phyloP scores from a whole-genome alignment of 257 asterid genomes.

The Phtheirospermum japonicum region DNA sequence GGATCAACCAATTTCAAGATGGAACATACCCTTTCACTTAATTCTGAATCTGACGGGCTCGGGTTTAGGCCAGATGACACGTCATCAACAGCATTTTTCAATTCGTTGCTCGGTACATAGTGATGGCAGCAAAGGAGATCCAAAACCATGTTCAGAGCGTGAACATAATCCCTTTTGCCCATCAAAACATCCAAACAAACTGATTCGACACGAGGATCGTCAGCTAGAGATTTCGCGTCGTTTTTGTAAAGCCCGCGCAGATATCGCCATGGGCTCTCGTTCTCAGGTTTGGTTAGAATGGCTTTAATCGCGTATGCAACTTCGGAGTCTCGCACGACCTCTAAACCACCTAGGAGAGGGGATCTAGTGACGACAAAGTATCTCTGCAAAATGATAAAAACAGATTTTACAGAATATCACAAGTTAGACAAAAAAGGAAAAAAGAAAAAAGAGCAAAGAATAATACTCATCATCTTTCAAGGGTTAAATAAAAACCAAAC shows the following conservation, averaged over 20 bases:
- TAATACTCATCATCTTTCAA: no score
- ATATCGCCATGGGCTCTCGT: constrained; percentile 96
- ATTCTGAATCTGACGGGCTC: constrained; percentile 29
- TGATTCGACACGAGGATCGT: constrained; percentile 67
- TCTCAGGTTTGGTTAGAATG: constrained; percentile 65
- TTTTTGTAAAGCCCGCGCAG: constrained; percentile 77
- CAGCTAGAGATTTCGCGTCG: constrained; percentile 39
- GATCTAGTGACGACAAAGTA: constrained; percentile 75
- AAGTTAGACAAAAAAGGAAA: background rate
- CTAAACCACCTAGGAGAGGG: constrained; percentile 77
- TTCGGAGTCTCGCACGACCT: constrained; percentile 67
- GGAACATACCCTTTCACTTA: constrained; percentile 46
- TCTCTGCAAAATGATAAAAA: constrained; percentile 48
- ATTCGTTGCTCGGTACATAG: constrained; percentile 48
- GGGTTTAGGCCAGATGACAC: constrained; percentile 31
- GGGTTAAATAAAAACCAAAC: no score
- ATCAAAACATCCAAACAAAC: constrained; percentile 57
- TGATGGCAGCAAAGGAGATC: constrained; percentile 66
- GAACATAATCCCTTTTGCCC: constrained; percentile 42
- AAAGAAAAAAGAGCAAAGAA: no score
- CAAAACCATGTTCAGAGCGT: constrained; percentile 71
- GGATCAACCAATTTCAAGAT: constrained; percentile 68
- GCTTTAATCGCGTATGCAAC: constrained; percentile 68
- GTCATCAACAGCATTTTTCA: constrained; percentile 50
- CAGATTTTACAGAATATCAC: no score